Conservation (phyloP, 768 basidiomycete species). For the Boletales sp. region DNA sequence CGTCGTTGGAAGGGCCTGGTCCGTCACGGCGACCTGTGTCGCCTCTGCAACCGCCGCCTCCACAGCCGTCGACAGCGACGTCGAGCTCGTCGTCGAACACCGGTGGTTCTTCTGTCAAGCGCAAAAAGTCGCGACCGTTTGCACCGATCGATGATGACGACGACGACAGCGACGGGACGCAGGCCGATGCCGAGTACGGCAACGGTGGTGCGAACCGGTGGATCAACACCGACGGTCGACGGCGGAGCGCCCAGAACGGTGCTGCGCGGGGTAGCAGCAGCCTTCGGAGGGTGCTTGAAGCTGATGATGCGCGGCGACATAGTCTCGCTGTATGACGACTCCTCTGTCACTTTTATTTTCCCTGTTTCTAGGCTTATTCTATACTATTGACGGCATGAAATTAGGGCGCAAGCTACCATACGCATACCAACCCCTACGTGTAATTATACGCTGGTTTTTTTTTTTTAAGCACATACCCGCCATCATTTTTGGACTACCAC, state of each 20-base stretch:
- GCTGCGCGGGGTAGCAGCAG: conserved; percentile 19
- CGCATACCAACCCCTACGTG: conserved; percentile 18
- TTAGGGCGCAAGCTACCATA: conserved; percentile 13
- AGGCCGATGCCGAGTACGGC: conserved; percentile 66
- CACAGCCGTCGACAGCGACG: conserved; percentile 35
- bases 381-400: conserved; percentile 31
- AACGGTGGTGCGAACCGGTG: conserved; percentile 39
- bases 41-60: conserved; percentile 29
- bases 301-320: conserved; percentile 58
- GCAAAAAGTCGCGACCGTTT: conserved; percentile 53
- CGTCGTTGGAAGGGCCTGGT: conserved; percentile 34
- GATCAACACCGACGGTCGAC: conserved; percentile 56
- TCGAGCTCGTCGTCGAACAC: conserved; percentile 29
- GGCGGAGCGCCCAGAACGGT: conserved; percentile 36
- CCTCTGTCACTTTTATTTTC: conserved; percentile 12
- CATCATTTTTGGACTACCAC: conserved; percentile 4
- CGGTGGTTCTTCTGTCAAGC: conserved; percentile 32
- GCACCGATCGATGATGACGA: conserved; percentile 46
- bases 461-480: not conserved
- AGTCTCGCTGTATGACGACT: conserved; percentile 57
- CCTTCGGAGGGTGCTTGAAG: conserved; percentile 35
- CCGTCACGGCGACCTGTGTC: conserved; percentile 32
- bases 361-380: conserved; percentile 32
- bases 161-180: conserved; percentile 63
- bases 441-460: conserved; percentile 24